Evolutionary conservation across 2,329 filamentous ascomycete genomes (phyloP), one percentile per base, ranked within the genome.

Genomic region (Penicillium verrucosum): DNA sequence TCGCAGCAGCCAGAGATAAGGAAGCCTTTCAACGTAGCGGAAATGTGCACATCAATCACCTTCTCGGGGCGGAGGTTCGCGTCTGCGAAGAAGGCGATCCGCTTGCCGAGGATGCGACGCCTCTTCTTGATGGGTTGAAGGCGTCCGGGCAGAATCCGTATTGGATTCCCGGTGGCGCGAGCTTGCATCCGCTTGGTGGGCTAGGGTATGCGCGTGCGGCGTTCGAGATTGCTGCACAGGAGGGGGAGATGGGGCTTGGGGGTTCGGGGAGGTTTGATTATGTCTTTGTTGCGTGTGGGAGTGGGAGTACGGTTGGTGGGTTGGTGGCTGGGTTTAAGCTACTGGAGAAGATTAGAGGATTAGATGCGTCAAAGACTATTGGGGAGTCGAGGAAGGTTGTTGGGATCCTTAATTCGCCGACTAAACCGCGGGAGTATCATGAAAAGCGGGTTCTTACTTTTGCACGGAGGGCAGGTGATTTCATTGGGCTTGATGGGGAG

Each of bases 81-180:
- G 23, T 82, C 71, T 66, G 85, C 75, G 36, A 89, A 66, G 51
- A 88, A 75, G 25, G 88, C 71, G 60, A 89, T 80, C 55, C 65
- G 0, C 51, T 69, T 4, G 51, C 63, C 12, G 40, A 53, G 2
- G 63, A 66, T 44, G 60, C 63, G 8, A 56, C 49, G 1, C 57
- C 61, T 5, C 54, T 72, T 5, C 51, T 75, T 32, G 54, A 65
- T 14, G 61, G 63, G 7, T 56, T 75, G 37, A 32, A 55, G 25
- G 45, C 48, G 2, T n/a, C 42, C 0, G 62, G 63, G 0, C 56
- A 66, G 29, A 52, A 56, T 1, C 68, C 70, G 1, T 73, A 73
- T 45, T 73, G 70, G 70, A 72, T 73, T n/a, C 69, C 71, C 14
- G 69, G 70, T 2, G 71, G 71, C 0, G 71, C 71, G 21, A 73